Percentiles rank a stretch among this genome's conserved stretches.
phyloP scores from a whole-genome alignment of 805 yeast species.

The Starmerella gropengiesseri region DNA sequence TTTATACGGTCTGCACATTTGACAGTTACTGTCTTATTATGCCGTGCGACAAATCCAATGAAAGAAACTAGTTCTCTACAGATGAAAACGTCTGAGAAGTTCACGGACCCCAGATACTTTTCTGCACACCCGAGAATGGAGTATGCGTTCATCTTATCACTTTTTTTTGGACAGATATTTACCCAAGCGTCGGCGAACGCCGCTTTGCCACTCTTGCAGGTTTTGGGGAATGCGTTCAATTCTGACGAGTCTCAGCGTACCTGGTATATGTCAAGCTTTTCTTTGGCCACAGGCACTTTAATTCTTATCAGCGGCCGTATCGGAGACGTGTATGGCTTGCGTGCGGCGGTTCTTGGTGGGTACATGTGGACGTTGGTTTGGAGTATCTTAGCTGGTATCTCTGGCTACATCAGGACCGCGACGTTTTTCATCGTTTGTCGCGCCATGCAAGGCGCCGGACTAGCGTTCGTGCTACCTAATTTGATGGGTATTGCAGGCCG shows the following conservation, averaged over 20 bases:
- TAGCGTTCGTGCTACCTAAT: conserved; percentile 49
- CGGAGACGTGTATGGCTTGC: conserved; percentile 64
- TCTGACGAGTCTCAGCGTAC: conserved; percentile 27
- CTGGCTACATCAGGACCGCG: conserved; percentile 34
- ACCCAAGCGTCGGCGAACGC: conserved; percentile 29
- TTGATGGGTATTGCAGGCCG: conserved; percentile 47
- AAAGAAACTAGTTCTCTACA: too few species aligned
- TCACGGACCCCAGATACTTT: conserved; percentile 19
- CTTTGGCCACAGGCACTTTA: conserved; percentile 62
- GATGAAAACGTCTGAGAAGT: conserved; percentile 17
- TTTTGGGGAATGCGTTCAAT: conserved; percentile 29
- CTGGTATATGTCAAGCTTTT: conserved; percentile 66
- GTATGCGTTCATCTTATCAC: conserved; percentile 25
- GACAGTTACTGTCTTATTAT: too few species aligned
- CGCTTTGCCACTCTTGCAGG: conserved; percentile 24
- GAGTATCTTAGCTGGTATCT: conserved; percentile 50
- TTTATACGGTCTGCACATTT: too few species aligned
- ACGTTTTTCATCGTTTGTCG: conserved; percentile 35
- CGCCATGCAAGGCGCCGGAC: conserved; percentile 57
- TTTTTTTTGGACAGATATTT: conserved; percentile 56
- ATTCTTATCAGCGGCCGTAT: conserved; percentile 57
- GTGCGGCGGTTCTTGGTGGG: conserved; percentile 42
- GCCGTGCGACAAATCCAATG: too few species aligned
- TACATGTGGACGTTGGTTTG: conserved; percentile 46
- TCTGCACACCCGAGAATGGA: conserved; percentile 15